Base-by-base conservation (phyloP, 768 basidiomycete species). In the Tylopilus cervinicoccineus region DNA sequence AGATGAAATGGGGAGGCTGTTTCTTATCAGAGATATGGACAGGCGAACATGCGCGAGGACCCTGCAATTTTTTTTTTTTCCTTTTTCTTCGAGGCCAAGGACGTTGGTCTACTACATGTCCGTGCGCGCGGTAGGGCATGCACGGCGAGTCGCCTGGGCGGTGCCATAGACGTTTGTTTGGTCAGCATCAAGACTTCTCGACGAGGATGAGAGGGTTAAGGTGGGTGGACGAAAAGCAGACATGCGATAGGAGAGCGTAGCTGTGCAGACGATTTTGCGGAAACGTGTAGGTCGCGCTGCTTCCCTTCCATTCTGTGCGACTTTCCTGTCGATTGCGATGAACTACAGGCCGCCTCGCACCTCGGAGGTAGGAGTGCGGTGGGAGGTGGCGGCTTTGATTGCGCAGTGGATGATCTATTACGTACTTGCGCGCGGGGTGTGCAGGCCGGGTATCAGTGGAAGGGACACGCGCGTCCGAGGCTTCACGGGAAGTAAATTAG, bases 281-380 rank as follows among this genome's bases (percentile, higher is more conserved):
- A 34, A 63, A 63, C 61, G 61, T 63, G 61, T 61, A 54, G 47
- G 42, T 48, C 47, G 46, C 49, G 42, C 43, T 40, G 54, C 52
- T 50, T 54, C 55, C 12, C 31, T 45, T 53, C 53, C 45, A 51
- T 47, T 61, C 55, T 13, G 16, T 28, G 41, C 3, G 14, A 51
- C 12, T 24, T 9, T 34, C 43, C 43, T 33, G 24, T 47, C 19
- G 39, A 41, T 31, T 45, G 37, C 32, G 41, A 50, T 34, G 56
- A 39, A n/a, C 26, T 14, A 38, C 51, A 43, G 42, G 43, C 33
- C 29, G 1, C 28, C 34, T 45, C 33, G 29, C 40, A 26, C 47
- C 54, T 57, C 45, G 39, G 60, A 52, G 26, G 49, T 19, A 43
- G 34, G 31, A 17, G 33, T 33, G 28, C 11, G 22, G 44, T 40